These are phyloP conservation scores for Fusarium tricinctum DNA, from an alignment of 2,329 filamentous ascomycete species.

Conservation along the genomic window DNA sequence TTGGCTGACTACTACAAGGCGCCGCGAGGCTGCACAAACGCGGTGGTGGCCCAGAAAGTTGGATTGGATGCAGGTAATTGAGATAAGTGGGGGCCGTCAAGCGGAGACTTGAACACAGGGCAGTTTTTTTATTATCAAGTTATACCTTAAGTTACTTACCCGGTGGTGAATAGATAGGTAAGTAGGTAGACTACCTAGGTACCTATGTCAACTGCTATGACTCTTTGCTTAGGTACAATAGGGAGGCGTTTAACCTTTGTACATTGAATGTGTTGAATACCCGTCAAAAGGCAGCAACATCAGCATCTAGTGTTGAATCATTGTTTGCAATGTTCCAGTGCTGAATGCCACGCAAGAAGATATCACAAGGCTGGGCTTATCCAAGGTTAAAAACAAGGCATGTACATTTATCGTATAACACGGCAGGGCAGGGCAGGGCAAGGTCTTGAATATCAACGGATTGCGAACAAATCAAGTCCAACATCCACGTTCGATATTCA, in stretches of 20 bases:
- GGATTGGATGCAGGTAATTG: constrained; percentile 10
- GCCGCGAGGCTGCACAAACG: constrained; percentile 45
- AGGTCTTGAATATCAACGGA: constrained; percentile 4
- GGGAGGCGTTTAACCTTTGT: too few species aligned
- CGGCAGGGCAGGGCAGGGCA: constrained; percentile 18
- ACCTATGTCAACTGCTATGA: too few species aligned
- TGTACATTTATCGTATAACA: constrained; percentile 23
- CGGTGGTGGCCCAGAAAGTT: constrained; percentile 33
- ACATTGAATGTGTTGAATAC: too few species aligned
- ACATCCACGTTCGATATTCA: constrained; percentile 29
- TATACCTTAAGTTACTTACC: neutral
- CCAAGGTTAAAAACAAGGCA: constrained; percentile 3
- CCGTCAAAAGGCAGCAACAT: too few species aligned
- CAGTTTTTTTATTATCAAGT: neutral
- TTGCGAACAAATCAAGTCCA: constrained; percentile 5
- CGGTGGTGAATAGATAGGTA: neutral
- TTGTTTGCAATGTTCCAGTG: constrained; percentile 5
- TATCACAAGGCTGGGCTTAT: constrained; percentile 23
- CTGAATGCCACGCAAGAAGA: constrained; percentile 3
- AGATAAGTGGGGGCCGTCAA: constrained; percentile 17
- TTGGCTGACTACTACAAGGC: constrained; percentile 34
- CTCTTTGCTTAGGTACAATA: too few species aligned
- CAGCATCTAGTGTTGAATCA: constrained; percentile 1
- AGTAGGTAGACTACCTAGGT: too few species aligned
- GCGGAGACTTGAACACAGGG: neutral